These are phyloP conservation scores for Suillus luteus DNA, from an alignment of 768 basidiomycete species.

Conservation along the genomic window DNA sequence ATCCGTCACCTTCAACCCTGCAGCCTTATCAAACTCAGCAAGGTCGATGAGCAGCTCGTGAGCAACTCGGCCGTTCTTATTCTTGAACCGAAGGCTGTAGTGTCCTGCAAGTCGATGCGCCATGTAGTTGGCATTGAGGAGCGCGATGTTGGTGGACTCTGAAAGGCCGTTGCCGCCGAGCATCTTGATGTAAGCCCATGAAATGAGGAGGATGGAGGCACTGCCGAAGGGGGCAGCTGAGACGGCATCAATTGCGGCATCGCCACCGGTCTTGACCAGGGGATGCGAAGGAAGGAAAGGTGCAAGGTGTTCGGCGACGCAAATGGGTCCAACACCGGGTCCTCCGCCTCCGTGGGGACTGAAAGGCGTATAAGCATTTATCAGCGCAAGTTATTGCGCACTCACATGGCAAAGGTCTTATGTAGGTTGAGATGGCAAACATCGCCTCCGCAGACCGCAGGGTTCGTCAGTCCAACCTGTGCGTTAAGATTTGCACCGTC, in stretches of 20 bases:
- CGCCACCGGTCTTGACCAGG: constrained; percentile 61
- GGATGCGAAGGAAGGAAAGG: constrained; percentile 95
- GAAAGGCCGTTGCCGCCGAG: constrained; percentile 91
- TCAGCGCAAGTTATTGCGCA: constrained; percentile 2
- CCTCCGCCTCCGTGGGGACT: constrained; percentile 98
- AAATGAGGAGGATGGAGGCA: constrained; percentile 92
- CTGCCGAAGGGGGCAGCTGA: constrained; percentile 93
- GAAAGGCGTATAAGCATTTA: constrained; percentile 5
- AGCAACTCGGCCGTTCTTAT: constrained; percentile 88
- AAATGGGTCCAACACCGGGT: constrained; percentile 96
- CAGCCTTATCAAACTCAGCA: constrained; percentile 89
- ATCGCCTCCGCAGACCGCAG: constrained; percentile 94
- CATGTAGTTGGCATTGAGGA: constrained; percentile 98
- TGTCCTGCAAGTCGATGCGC: constrained; percentile 81
- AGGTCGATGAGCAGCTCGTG: constrained; percentile 96
- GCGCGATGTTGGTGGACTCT: constrained; percentile 81
- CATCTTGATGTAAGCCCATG: constrained; percentile 99
- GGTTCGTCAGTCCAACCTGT: constrained; percentile 90
- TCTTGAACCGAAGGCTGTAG: constrained; percentile 88
- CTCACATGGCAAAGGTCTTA: constrained; percentile 95
- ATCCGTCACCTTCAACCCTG: constrained; percentile 91
- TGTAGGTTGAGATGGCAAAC: constrained; percentile 98
- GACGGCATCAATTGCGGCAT: constrained; percentile 82
- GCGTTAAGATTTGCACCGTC: constrained; percentile 96
- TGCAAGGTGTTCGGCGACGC: constrained; percentile 88